Evolutionary conservation across 2,329 filamentous ascomycete species (phyloP), one percentile per base, ranked within the genome.

Genomic region (Pseudocercospora macadamiae): DNA sequence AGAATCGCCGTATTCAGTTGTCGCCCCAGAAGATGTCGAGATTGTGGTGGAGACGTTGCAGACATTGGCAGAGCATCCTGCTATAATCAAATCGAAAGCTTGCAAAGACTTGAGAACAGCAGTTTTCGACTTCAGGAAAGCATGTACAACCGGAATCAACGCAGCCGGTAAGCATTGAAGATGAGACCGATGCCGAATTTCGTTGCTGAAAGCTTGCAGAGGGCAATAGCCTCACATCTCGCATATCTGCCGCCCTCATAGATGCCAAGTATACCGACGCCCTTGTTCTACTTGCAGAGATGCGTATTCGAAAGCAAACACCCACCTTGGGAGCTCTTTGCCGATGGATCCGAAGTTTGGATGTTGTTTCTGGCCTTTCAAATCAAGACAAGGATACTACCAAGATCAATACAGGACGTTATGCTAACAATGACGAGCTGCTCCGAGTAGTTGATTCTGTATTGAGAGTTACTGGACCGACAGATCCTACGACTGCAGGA

Each of bases 321-420:
- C 87, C 87, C 0, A 88, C 88, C 64, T 75, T 90, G 0, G 88
- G 88, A 18, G 86, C 87, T 1, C 73, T 90, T 6, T 89, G 87
- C 71, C 83, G 88, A 57, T 90, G 88, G 88, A 87, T 90, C 3
- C 82, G 88, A 57, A 87, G 89, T 68, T 76, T 90, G 23, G 87
- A 90, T 66, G 83, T 89, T 21, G 83, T 89, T 51, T 88, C 84
- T 64, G 86, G 86, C 1, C 74, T 89, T 6, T 85, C 85, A 3
- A 84, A 85, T 19, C 77, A 82, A 54, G 76, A 83, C 0, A 77
- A 77, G 1, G 78, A 79, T 2, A 73, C 75, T 45, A 70, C 71
- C 36, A 70, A 63, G 12, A 68, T 60, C 1, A 63, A 72, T 2
- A 66, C 76, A 54, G 42, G 23, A 26, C 77, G 82, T 32, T 76